Conservation (phyloP, 2,329 filamentous ascomycete species). For the Tolypocladium paradoxum region DNA sequence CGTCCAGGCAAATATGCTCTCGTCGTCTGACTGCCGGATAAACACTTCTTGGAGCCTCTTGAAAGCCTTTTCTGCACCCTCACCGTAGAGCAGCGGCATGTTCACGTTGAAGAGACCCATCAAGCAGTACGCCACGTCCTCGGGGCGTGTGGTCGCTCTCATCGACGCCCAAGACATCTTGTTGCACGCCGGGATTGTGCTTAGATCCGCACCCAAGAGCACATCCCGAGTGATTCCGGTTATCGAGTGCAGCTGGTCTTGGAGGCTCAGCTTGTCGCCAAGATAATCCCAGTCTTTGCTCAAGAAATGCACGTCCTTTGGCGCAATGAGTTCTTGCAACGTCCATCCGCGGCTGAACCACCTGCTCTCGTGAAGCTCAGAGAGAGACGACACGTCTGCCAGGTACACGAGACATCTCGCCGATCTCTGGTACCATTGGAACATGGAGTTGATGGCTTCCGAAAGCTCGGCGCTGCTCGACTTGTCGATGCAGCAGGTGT, state of each 20-base stretch:
- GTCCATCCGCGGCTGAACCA: conserved; percentile 13
- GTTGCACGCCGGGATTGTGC: neutral
- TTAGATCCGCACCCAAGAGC: neutral
- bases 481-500: conserved; percentile 18
- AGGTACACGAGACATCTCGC: conserved; percentile 15
- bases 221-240: neutral
- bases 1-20: conserved; percentile 12
- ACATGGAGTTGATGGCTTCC: conserved; percentile 17
- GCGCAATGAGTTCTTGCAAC: conserved; percentile 9
- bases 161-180: conserved; percentile 9
- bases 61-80: conserved; percentile 5
- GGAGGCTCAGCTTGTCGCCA: conserved; percentile 2
- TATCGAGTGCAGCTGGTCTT: neutral
- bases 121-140: conserved; percentile 10
- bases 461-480: conserved; percentile 12
- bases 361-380: conserved; percentile 6
- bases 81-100: conserved; percentile 11
- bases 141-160: conserved; percentile 7
- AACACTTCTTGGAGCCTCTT: conserved; percentile 6
- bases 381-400: conserved; percentile 4
- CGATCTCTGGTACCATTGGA: conserved; percentile 13
- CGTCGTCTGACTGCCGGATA: conserved; percentile 5
- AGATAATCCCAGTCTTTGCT: conserved; percentile 2
- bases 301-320: conserved; percentile 4
- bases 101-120: conserved; percentile 9